Base-by-base conservation (phyloP, 768 basidiomycete genomes). In the Amyloporia xantha region DNA sequence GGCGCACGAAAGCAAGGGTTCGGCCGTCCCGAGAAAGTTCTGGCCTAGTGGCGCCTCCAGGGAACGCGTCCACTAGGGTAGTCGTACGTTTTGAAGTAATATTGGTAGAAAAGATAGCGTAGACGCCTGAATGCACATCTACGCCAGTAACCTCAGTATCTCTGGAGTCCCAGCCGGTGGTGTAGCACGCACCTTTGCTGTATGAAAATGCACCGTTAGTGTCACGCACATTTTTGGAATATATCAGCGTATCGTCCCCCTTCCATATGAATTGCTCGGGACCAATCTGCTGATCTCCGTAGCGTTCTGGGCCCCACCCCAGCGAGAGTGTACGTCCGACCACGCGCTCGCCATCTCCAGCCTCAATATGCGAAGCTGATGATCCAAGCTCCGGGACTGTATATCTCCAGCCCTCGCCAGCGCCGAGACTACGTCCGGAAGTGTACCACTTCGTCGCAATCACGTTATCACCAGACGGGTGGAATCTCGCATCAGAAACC, bases 361-460 rank as follows among this genome's bases (percentile, higher is more conserved):
- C 64, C 26, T 55, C 57, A 30, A 71, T 55, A 30, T 64, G 59
- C 6, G 49, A 39, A 17, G 7, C 19, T 3, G 36, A 21, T 1
- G 27, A 26, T 15, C 25, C 49, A 3, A 27, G 15, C 7, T 56
- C 35, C 10, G 82, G 81, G 21, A 83, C 70, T 5, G 63, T 41
- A 51, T 81, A 87, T 59, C 79, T 73, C 86, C 85, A 87, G 36
- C 78, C 82, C 69, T 87, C 86, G 1, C 82, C 84, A 1, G 82
- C 84, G 28, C 81, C 82, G 26, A 86, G 68, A 43, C 79, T 81
- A 5, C 85, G 77, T 3, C 44, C 54, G 4, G 78, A 79, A 21
- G 79, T 85, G 54, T 85, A 86, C 84, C 85, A 85, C 60, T 87
- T 87, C 10, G 84, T 86, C n/a, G 84, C 82, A 46, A 87, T 66